A percentile compares a stretch with the other conserved stretches of the same genome.
These are phyloP conservation scores for Sclerotinia subarctica DNA, from an alignment of 2,329 filamentous ascomycete species.

Conservation along the genomic window DNA sequence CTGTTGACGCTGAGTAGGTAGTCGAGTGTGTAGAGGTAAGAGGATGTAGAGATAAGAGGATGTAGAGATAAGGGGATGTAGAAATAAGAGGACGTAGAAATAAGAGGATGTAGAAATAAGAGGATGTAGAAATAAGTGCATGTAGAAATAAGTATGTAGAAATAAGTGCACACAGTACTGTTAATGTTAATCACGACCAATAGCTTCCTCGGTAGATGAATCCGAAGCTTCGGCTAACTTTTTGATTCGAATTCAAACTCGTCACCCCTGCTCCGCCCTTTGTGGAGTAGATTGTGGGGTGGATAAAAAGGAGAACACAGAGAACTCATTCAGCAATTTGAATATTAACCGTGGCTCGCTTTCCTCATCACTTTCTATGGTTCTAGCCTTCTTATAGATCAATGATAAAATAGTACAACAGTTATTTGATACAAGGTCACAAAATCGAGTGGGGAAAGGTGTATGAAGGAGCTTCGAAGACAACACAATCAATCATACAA, in stretches of 20 bases:
- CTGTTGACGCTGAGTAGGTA: not conserved
- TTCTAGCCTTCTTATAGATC: not conserved
- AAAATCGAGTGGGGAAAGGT: not conserved
- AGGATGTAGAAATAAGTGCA: no score
- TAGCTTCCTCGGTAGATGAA: not conserved
- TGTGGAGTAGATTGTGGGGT: slow-evolving; percentile 5
- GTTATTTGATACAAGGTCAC: not conserved
- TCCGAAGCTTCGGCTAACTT: not conserved
- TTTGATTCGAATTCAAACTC: slow-evolving; percentile 11
- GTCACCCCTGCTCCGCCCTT: not conserved
- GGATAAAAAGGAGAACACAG: not conserved
- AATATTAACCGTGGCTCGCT: no score
- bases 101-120: no score
- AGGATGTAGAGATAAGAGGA: no score
- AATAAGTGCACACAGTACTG: not conserved
- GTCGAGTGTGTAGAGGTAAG: not conserved
- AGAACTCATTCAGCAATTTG: not conserved
- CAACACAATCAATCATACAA: not conserved
- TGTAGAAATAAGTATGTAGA: no score
- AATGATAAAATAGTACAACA: not conserved
- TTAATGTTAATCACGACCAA: not conserved
- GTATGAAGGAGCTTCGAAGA: not conserved
- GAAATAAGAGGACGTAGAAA: no score
- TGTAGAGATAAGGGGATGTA: not conserved
- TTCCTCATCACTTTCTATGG: not conserved